These are phyloP conservation scores for Pholiota microspora DNA, from an alignment of 768 basidiomycete species.

Conservation along the genomic window DNA sequence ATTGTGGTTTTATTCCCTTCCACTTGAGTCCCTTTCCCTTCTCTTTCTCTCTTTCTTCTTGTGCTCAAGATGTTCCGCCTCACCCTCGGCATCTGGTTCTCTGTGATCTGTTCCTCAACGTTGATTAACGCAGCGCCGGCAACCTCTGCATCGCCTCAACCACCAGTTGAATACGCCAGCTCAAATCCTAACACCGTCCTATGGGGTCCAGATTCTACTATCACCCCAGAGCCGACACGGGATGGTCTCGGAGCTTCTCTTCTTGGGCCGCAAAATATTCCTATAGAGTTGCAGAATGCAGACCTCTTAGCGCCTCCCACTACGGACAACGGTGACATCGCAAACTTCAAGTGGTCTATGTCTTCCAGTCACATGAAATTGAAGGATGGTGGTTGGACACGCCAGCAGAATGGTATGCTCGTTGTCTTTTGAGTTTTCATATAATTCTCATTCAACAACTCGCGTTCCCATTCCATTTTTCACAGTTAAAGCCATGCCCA, in stretches of 20 bases:
- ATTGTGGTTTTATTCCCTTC: not conserved
- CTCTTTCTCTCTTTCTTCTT: not conserved
- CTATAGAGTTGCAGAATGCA: slow-evolving; percentile 54
- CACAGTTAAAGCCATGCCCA: slow-evolving; percentile 45
- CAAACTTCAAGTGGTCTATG: slow-evolving; percentile 65
- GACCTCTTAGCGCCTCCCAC: slow-evolving; percentile 59
- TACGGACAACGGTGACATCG: slow-evolving; percentile 55
- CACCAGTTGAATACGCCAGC: slow-evolving; percentile 18
- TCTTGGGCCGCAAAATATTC: slow-evolving; percentile 56
- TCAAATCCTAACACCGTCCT: slow-evolving; percentile 20
- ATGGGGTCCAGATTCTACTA: slow-evolving; percentile 19
- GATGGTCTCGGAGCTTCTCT: slow-evolving; percentile 42
- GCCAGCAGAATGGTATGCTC: slow-evolving; percentile 53
- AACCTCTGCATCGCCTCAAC: slow-evolving; percentile 14
- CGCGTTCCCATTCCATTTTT: not conserved
- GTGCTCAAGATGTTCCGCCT: not conserved
- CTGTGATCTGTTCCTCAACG: not conserved
- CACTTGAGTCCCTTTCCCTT: not conserved
- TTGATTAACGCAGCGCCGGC: slow-evolving; percentile 9
- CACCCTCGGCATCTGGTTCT: not conserved
- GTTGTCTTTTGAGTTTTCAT: not conserved
- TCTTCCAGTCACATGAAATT: slow-evolving; percentile 58
- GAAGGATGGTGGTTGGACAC: slow-evolving; percentile 64
- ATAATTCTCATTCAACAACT: not conserved
- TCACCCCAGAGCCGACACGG: slow-evolving; percentile 41